Evolutionary conservation across 768 basidiomycete genomes (phyloP), one percentile per base, ranked within the genome.

Genomic region (Holtermannia corniformis): DNA sequence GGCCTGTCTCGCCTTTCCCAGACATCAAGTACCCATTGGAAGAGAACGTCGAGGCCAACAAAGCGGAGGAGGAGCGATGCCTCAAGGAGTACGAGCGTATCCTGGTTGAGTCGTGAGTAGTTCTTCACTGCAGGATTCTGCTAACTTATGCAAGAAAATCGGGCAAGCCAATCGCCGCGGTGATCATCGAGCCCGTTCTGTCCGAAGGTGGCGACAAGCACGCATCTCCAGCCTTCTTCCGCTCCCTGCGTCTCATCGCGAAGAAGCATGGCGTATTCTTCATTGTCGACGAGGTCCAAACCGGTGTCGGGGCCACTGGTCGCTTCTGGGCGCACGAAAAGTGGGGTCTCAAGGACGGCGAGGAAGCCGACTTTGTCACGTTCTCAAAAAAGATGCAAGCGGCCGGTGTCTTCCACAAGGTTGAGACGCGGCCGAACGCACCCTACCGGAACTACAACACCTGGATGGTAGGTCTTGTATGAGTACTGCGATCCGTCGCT

Each of bases 271-370:
- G 69, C 2, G 75, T 71, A 1, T 74, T 56, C 68, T 65, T 76
- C 55, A 76, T 76, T 54, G 73, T 75, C 46, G 72, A 70, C 46
- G 70, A 70, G 52, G 75, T 75, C 0, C 76, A 76, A 52, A 76
- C 76, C 13, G 76, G 76, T 19, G 70, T 75, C 16, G 76, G 74
- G 25, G 75, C 75, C 0, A 76, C 76, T 0, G 76, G 76, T 7
- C 62, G 59, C 20, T 75, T 76, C 63, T 76, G 76, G 76, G 75
- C 75, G 3, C 73, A 75, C 62, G 75, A 76, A 48, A 67, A 74
- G 49, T 76, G 76, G 76, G 63, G 56, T 11, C 54, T 75, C 20
- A 3, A 50, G 5, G 50, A 56, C 11, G 60, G 57, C 4, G 59
- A 61, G 32, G 61, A 61, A 5, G 71, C 75, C 26, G 76, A 76